These are phyloP conservation scores for Incumbomyces delicatus DNA, from an alignment of 2,329 filamentous ascomycete species.

Conservation along the genomic window DNA sequence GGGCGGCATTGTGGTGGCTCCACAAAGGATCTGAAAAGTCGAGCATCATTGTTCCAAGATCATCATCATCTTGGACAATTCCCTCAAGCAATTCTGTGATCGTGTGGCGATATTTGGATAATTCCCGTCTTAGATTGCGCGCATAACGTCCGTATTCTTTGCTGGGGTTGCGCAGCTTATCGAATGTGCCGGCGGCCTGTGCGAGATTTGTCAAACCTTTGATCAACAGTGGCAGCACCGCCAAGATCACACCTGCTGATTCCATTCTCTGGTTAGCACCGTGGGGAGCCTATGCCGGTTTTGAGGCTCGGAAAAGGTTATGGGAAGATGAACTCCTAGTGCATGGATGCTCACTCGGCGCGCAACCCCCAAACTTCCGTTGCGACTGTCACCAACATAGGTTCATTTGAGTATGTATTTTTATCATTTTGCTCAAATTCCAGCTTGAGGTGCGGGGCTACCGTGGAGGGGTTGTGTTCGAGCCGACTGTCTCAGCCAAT, in stretches of 20 bases:
- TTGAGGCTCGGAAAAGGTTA: too few relatives aligned
- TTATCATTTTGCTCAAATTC: too few relatives aligned
- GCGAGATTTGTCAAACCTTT: not conserved
- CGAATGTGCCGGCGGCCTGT: not conserved
- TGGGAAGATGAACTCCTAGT: too few relatives aligned
- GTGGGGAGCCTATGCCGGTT: too few relatives aligned
- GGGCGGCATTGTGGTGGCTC: not conserved
- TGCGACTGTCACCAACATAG: too few relatives aligned
- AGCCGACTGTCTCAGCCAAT: too few relatives aligned
- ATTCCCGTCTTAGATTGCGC: not conserved
- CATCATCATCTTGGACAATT: not conserved
- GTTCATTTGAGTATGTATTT: too few relatives aligned
- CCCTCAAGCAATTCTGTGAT: not conserved
- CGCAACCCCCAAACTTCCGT: too few relatives aligned
- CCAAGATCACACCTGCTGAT: not conserved
- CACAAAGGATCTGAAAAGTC: not conserved
- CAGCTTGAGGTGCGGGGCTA: too few relatives aligned
- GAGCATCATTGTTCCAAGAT: not conserved
- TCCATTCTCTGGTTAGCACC: not conserved
- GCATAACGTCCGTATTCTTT: not conserved
- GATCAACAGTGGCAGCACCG: not conserved
- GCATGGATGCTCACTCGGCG: too few relatives aligned
- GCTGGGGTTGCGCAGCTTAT: not conserved
- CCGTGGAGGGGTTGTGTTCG: too few relatives aligned
- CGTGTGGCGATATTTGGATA: not conserved